phyloP scores from a whole-genome alignment of 2,329 filamentous ascomycete species.

The Domatiomyces globalis region DNA sequence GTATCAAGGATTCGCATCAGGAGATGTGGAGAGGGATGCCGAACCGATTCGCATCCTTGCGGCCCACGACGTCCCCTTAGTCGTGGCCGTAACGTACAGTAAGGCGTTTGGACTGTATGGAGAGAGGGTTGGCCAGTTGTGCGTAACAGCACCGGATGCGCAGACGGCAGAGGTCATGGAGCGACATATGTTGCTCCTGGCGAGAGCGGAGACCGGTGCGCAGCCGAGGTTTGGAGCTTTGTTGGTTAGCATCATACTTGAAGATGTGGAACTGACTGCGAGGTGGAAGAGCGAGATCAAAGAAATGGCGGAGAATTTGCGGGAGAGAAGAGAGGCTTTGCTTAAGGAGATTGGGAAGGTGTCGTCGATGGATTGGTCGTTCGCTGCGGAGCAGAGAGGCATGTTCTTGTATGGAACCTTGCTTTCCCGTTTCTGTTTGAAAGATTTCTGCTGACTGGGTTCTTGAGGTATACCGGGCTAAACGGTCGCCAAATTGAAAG shows the following conservation, averaged over 20 bases:
- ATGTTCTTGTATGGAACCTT: background rate
- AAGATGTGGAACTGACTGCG: background rate
- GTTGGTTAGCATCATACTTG: background rate
- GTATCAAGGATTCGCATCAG: background rate
- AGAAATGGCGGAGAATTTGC: background rate
- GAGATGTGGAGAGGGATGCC: background rate
- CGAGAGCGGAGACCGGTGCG: background rate
- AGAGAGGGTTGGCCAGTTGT: background rate
- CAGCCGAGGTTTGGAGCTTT: background rate
- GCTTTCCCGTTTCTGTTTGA: too few species aligned
- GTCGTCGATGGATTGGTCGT: background rate
- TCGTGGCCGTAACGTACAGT: background rate
- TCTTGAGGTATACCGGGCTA: background rate
- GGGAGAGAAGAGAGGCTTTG: background rate
- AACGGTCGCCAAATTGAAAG: background rate
- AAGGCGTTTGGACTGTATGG: background rate
- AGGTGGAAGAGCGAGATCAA: background rate
- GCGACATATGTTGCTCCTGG: background rate
- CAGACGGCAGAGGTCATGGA: background rate
- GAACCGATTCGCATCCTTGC: background rate
- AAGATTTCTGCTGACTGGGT: background rate
- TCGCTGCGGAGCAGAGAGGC: background rate
- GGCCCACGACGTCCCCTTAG: background rate
- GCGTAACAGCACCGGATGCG: background rate
- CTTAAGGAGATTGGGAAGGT: background rate